phyloP scores from a whole-genome alignment of 495 filamentous ascomycete genomes.

The Glonium stellatum region DNA sequence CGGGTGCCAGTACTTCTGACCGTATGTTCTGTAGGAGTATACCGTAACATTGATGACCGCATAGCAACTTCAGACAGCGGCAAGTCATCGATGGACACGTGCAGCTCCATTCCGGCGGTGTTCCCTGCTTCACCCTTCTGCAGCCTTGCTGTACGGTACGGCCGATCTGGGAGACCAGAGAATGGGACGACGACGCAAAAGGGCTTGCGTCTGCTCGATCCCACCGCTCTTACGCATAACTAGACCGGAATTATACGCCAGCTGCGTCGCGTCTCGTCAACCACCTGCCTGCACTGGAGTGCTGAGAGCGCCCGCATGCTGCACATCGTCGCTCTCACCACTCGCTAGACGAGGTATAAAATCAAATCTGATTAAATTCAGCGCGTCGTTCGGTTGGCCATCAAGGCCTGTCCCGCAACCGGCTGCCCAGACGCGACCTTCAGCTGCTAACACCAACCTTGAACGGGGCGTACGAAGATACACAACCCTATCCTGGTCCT shows the following conservation, averaged over 20 bases:
- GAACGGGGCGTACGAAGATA: too few species aligned
- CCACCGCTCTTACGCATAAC: not conserved
- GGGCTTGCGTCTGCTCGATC: not conserved
- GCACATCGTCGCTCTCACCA: conserved; percentile 15
- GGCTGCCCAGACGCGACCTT: too few species aligned
- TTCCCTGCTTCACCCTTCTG: not conserved
- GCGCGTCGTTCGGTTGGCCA: not conserved
- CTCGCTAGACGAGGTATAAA: not conserved
- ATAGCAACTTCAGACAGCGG: not conserved
- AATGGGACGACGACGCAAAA: not conserved
- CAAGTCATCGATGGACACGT: not conserved
- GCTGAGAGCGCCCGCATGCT: conserved; percentile 9
- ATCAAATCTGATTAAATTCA: conserved; percentile 21
- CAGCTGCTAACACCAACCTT: too few species aligned
- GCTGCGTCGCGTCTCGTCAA: not conserved
- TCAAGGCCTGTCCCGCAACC: not conserved
- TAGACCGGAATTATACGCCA: not conserved
- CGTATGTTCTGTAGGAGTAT: not conserved
- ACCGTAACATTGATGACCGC: too few species aligned
- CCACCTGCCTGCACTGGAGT: not conserved
- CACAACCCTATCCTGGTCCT: too few species aligned
- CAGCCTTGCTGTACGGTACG: conserved; percentile 1
- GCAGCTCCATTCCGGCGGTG: not conserved
- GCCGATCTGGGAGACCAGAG: not conserved
- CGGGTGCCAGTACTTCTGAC: not conserved